A percentile compares a stretch with the other conserved stretches of the same genome.
These are phyloP conservation scores for Zygosaccharomyces lentus DNA, from an alignment of 805 yeast species.

Conservation along the genomic window DNA sequence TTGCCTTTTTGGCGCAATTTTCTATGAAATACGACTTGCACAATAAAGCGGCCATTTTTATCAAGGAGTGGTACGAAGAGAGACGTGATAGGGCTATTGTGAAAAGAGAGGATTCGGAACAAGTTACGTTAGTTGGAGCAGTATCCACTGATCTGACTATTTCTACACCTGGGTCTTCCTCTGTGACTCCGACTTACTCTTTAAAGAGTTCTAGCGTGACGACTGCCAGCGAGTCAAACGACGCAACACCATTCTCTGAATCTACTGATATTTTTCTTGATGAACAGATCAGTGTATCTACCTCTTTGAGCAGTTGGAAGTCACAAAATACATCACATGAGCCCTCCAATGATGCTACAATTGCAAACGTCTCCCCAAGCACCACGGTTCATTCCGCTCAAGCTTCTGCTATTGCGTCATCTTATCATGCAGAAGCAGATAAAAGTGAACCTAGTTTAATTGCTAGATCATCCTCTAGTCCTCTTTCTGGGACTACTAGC, in stretches of 20 bases:
- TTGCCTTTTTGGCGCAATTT: slow-evolving; percentile 26
- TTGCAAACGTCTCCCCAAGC: background rate
- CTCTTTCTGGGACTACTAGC: too few relatives aligned
- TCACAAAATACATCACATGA: background rate
- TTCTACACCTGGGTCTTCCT: background rate
- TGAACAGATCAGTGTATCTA: background rate
- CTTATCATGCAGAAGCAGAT: too few relatives aligned
- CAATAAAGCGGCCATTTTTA: slow-evolving; percentile 16
- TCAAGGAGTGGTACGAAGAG: slow-evolving; percentile 17
- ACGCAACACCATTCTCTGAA: background rate
- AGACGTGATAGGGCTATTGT: slow-evolving; percentile 17
- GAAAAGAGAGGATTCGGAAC: slow-evolving; percentile 16
- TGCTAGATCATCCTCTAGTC: too few relatives aligned
- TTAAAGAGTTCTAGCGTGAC: background rate
- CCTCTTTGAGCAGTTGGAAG: background rate
- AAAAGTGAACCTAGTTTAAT: too few relatives aligned
- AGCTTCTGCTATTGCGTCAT: too few relatives aligned
- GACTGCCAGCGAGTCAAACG: background rate
- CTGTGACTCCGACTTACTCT: slow-evolving; percentile 1
- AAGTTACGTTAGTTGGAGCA: slow-evolving; percentile 17
- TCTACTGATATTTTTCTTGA: background rate
- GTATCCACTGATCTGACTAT: background rate
- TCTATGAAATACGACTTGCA: slow-evolving; percentile 27
- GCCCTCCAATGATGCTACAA: background rate
- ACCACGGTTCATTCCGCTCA: background rate